Evolutionary conservation across 192 early-diverging fungal genomes (phyloP), one percentile per base, ranked within the genome.

Genomic region (Podila horticola): DNA sequence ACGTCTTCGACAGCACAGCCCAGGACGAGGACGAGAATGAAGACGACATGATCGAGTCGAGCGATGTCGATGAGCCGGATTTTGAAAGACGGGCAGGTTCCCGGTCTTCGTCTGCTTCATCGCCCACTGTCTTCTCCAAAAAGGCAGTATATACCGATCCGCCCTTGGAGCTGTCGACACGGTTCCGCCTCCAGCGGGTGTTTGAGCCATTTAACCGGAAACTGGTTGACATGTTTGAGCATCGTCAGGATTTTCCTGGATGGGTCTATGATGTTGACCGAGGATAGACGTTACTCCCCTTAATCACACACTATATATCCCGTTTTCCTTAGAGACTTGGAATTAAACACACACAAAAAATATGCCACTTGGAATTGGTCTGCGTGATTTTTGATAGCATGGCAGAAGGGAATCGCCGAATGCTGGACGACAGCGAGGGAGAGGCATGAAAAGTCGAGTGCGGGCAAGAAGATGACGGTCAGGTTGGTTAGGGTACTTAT

Each of bases 231-330:
- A 82, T 86, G 75, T 86, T 88, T 74, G 86, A 88, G 55, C 65
- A 71, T 33, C 71, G 74, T 12, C 76, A 86, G 24, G 73, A 86
- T 36, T 88, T 88, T 71, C 69, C 64, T n/a, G 82, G 75, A 55
- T 88, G 86, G 86, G 83, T 84, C 52, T 88, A 88, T 62, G 86
- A 88, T 66, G 86, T 88, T 15, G 86, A 87, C 38, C 68, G 86
- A 30, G 86, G 86, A 59, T 87, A 45, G 77, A 75, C 26, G 36
- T 55, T 55, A 10, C 9, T 26, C 24, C 24, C 8, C 34, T 26
- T 55, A 55, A 24, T 26, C 52, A 2, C 52, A 10, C 24, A 24
- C 20, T 22, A 55, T 55, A 55, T 55, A 55, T 55, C 24, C 52
- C 24, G 2, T 55, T 24, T 55, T 55, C 52, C 52, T 26, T 24